Base-by-base conservation (phyloP, 78 protist genomes). In the Anaeramoeba flamelloides region DNA sequence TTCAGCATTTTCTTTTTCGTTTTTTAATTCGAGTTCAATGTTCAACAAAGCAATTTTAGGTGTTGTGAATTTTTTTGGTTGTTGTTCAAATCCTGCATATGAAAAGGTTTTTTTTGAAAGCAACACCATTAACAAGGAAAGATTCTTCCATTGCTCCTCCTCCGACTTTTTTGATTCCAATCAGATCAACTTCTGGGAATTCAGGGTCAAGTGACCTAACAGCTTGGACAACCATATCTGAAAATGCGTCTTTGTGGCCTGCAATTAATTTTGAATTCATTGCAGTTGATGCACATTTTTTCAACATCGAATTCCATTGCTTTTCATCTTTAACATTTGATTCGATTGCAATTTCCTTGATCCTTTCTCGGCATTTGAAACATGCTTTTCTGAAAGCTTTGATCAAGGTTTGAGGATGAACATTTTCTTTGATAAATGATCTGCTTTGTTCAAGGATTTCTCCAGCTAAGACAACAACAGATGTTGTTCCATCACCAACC, bases 401-500 rank as follows among this genome's bases (percentile, higher is more conserved):
- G 85, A 96, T 90, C 87, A 98, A 93, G 76, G 87, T 53, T 86
- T 95, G 99, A 78, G 98, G 95, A 84, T 92, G 97, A 32, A 98
- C 92, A 8, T 95, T 95, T 4, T 96, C 99, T 84, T 98, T 98
- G 41, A 98, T 75, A 79, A 83, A 95, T 74, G 93, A 91, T 89
- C 95, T 94, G 78, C 93, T 91, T 79, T 87, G 93, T 77, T 90
- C 84, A 40, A 98, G 81, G 78, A 98, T 79, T 77, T 92, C 96
- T 37, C 96, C 97, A 2, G 99, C 98, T 33, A 98, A 80, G 37
- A 98, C 77, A 0, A 96, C 97, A 17, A 98, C 99, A 0, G 89
- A 78, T 1, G 99, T 98, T 1, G 99, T 98, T 17, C 99, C 99
- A 81, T 98, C 99, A 30, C 99, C 99, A 3, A 92, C 93, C 85